Evolutionary conservation across 2,329 filamentous ascomycete genomes (phyloP), one percentile per base, ranked within the genome.

Genomic region (Colletotrichum graminicola): DNA sequence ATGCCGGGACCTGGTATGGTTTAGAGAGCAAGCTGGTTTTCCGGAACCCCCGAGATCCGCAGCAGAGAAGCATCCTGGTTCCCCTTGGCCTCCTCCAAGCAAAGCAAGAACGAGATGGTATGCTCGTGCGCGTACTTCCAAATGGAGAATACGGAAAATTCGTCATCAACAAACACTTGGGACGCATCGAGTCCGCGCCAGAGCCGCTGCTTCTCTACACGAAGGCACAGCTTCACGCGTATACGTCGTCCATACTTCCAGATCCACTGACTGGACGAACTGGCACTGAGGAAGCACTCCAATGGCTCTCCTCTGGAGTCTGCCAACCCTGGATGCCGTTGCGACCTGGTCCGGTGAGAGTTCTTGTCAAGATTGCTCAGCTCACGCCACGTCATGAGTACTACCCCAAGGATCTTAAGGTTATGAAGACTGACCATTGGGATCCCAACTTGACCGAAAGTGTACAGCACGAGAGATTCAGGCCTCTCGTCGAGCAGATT

Each of bases 1-100:
- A 91, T 62, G 79, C 85, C 0, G 91, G 90, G 0, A 89, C 88
- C 0, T 84, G 87, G 74, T 87, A 92, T 68, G 91, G 91, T 0
- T 79, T 92, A 0, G 68, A 79, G 2, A 90, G 86, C 76, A 91
- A 87, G 76, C 78, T 92, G 3, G 84, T 92, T 0, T 77, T 91
- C 18, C 82, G 84, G 0, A 84, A 86, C n/a, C 63, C 76, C 0
- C 68, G 74, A 0, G 85, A 87, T 52, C 74, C 66, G 0, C 69
- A 75, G 0, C 80, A 83, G 5, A 84, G 85, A 11, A 89, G 84
- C 39, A 79, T 92, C 8, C 79, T 93, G 0, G 80, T 89, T 0
- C 87, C 90, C 0, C 69, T 88, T 0, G 88, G 89, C 0, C 6
- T 63, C 0, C 41, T 77, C 52, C 18, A 66, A 26, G 21, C 64